Evolutionary conservation across 2,329 filamentous ascomycete genomes (phyloP).

Genomic region (Dactylella cylindrospora): DNA sequence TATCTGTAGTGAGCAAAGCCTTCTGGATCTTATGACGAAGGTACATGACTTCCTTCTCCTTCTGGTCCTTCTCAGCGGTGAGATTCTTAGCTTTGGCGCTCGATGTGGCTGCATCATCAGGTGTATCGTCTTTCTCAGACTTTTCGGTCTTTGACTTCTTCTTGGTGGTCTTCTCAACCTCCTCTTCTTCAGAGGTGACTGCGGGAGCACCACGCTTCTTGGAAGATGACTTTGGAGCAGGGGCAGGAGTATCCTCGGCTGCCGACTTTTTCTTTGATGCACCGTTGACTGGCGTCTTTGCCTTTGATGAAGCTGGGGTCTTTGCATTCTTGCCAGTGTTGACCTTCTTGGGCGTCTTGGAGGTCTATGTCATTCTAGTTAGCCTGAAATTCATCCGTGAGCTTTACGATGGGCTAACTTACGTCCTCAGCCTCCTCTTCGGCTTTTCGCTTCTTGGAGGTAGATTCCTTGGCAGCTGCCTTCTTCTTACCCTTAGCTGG

Average conservation of each 20-base stretch:
- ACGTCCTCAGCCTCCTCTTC: slow-evolving; percentile 73
- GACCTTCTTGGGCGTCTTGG: slow-evolving; percentile 68
- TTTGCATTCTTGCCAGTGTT: slow-evolving; percentile 52
- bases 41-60: slow-evolving; percentile 80
- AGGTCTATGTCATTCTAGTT: slow-evolving; percentile 62
- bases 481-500: slow-evolving; percentile 62
- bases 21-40: slow-evolving; percentile 93
- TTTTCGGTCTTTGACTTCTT: slow-evolving; percentile 56
- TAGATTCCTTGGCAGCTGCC: slow-evolving; percentile 54
- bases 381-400: neutral
- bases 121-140: slow-evolving; percentile 30
- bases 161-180: slow-evolving; percentile 34
- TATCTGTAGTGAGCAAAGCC: slow-evolving; percentile 81
- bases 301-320: slow-evolving; percentile 50
- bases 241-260: slow-evolving; percentile 51
- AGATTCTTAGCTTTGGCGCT: slow-evolving; percentile 46
- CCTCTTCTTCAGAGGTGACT: slow-evolving; percentile 33
- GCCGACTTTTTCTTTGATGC: slow-evolving; percentile 55
- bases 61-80: slow-evolving; percentile 61
- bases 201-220: slow-evolving; percentile 43
- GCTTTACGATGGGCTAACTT: slow-evolving; percentile 48
- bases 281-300: slow-evolving; percentile 48
- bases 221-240: slow-evolving; percentile 46
- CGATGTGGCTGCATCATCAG: slow-evolving; percentile 22
- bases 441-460: slow-evolving; percentile 59